Conservation (phyloP, 257 asterid genomes). For the Nicotiana obtusifolia region DNA sequence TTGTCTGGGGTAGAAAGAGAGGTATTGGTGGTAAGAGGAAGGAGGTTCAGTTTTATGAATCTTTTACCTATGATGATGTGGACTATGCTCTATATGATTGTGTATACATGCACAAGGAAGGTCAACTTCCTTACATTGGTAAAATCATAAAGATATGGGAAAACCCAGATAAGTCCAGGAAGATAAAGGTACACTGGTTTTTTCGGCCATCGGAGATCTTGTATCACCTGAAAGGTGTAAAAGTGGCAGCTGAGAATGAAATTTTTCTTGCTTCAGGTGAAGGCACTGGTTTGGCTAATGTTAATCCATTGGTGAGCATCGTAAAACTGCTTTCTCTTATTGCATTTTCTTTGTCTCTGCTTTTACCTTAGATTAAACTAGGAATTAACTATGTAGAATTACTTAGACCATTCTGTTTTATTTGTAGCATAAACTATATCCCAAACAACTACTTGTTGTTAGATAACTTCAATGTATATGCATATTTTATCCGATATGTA, state of each 20-base stretch:
- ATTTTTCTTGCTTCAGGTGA: conserved; percentile 76
- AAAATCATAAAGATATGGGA: conserved; percentile 75
- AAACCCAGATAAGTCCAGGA: conserved; percentile 32
- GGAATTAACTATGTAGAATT: background rate
- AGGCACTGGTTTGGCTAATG: conserved; percentile 57
- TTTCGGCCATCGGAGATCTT: conserved; percentile 67
- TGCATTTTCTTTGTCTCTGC: background rate
- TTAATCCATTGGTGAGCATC: conserved; percentile 52
- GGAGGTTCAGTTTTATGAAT: conserved; percentile 51
- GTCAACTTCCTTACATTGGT: conserved; percentile 56
- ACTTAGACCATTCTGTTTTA: background rate
- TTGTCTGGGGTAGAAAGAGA: conserved; percentile 59
- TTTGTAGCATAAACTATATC: background rate
- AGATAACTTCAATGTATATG: background rate
- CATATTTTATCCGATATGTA: background rate
- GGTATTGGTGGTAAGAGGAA: conserved; percentile 44
- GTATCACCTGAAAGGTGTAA: conserved; percentile 29
- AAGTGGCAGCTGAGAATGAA: conserved; percentile 44
- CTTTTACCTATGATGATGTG: conserved; percentile 65
- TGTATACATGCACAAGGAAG: conserved; percentile 56
- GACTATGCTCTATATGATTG: conserved; percentile 53
- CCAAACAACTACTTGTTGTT: background rate
- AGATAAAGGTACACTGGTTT: conserved; percentile 79
- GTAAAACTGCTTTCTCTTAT: background rate
- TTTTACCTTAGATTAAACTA: background rate